phyloP scores from a whole-genome alignment of 2,329 filamentous ascomycete genomes.

The Apiospora sp. region DNA sequence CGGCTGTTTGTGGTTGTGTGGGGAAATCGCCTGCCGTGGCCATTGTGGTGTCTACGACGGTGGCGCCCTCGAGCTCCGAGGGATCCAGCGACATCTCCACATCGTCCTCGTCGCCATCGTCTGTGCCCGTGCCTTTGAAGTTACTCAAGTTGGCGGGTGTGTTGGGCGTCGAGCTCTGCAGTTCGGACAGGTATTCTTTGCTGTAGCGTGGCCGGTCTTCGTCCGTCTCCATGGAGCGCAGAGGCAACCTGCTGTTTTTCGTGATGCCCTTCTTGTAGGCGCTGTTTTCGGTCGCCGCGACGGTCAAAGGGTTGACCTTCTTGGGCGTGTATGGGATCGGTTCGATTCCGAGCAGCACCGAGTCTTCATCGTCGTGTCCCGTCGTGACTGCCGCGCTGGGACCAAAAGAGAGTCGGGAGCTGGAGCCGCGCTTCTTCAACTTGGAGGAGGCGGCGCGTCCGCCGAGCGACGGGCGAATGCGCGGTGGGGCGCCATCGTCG shows the following conservation, averaged over 20 bases:
- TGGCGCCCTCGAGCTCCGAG: slow-evolving; percentile 68
- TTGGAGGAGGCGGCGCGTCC: slow-evolving; percentile 54
- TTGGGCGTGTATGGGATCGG: slow-evolving; percentile 63
- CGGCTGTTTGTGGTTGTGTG: slow-evolving; percentile 53
- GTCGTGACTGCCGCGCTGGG: slow-evolving; percentile 63
- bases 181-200: slow-evolving; percentile 84
- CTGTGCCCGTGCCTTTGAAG: slow-evolving; percentile 35
- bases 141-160: slow-evolving; percentile 72
- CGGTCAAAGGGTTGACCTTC: slow-evolving; percentile 64
- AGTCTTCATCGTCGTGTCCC: slow-evolving; percentile 58
- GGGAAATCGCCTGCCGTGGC: slow-evolving; percentile 41
- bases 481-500: slow-evolving; percentile 56
- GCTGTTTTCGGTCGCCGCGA: slow-evolving; percentile 72
- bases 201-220: slow-evolving; percentile 82
- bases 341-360: slow-evolving; percentile 47
- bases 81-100: slow-evolving; percentile 64
- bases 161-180: slow-evolving; percentile 85
- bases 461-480: slow-evolving; percentile 56
- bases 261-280: slow-evolving; percentile 62
- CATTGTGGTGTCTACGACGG: slow-evolving; percentile 65
- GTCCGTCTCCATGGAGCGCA: slow-evolving; percentile 65
- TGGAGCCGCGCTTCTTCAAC: slow-evolving; percentile 72
- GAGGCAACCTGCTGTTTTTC: slow-evolving; percentile 60
- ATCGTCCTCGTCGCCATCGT: slow-evolving; percentile 53
- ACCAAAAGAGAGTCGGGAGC: slow-evolving; percentile 80